phyloP scores from a whole-genome alignment of 352 stramenopile species.

The Peronospora belbahrii region DNA sequence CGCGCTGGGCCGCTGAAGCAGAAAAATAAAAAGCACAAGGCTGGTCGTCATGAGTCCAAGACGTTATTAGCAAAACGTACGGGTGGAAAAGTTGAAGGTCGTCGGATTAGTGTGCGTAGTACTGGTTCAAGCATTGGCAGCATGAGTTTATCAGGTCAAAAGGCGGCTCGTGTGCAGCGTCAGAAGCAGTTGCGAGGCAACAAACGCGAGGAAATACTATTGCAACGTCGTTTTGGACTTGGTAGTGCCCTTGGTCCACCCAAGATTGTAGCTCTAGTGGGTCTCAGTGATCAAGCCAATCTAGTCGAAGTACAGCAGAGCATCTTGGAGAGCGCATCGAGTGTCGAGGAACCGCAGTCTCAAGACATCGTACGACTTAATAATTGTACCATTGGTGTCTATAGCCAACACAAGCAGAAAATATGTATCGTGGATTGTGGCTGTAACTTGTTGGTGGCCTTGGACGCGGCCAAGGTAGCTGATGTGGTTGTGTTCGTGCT shows the following conservation, averaged over 20 bases:
- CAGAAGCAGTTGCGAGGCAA: slow-evolving; percentile 79
- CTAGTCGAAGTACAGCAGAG: slow-evolving; percentile 51
- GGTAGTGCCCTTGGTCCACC: slow-evolving; percentile 57
- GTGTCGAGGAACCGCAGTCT: slow-evolving; percentile 46
- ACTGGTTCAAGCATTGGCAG: slow-evolving; percentile 34
- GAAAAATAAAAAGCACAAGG: slow-evolving; percentile 90
- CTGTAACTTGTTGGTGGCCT: slow-evolving; percentile 70
- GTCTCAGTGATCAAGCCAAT: slow-evolving; percentile 58
- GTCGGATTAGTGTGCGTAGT: slow-evolving; percentile 34
- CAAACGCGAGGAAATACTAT: slow-evolving; percentile 79
- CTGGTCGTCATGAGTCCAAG: slow-evolving; percentile 78
- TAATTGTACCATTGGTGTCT: slow-evolving; percentile 66
- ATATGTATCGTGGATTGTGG: slow-evolving; percentile 79
- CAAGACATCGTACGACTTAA: slow-evolving; percentile 32
- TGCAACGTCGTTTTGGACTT: slow-evolving; percentile 79
- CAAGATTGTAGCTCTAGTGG: slow-evolving; percentile 84
- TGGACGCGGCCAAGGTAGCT: slow-evolving; percentile 83
- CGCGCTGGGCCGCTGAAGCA: slow-evolving; percentile 86
- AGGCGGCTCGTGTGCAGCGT: slow-evolving; percentile 66
- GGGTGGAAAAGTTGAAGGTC: slow-evolving; percentile 69
- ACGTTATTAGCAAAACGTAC: slow-evolving; percentile 51
- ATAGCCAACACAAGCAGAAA: slow-evolving; percentile 84
- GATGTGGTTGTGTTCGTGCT: slow-evolving; percentile 79
- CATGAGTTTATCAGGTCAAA: slow-evolving; percentile 54
- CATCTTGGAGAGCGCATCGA: slow-evolving; percentile 54